These are phyloP conservation scores for Syncephalastrum racemosum DNA, from an alignment of 371 early-diverging fungal species.

Conservation along the genomic window DNA sequence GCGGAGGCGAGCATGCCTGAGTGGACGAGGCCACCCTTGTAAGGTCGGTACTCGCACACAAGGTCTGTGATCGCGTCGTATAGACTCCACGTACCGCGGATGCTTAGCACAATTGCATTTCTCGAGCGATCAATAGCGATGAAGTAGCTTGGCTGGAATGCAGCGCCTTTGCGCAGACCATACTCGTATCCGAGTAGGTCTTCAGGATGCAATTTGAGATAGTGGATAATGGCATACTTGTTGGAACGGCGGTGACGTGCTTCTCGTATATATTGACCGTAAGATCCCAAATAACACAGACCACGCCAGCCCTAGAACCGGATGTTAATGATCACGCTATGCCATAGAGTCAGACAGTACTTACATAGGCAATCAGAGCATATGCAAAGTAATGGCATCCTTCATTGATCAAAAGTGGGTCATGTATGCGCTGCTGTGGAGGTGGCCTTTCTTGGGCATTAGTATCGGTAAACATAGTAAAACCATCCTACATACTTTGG, in stretches of 20 bases:
- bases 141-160: conserved; percentile 83
- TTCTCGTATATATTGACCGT: conserved; percentile 47
- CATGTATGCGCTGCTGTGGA: conserved; percentile 31
- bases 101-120: conserved; percentile 71
- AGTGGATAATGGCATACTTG: conserved; percentile 66
- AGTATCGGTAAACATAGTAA: conserved; percentile 17
- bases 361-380: conserved; percentile 31
- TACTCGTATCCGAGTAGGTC: conserved; percentile 82
- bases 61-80: conserved; percentile 77
- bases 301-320: conserved; percentile 47
- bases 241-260: conserved; percentile 55
- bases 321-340: neutral
- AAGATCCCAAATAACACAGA: conserved; percentile 47
- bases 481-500: conserved; percentile 13
- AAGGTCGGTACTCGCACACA: conserved; percentile 79
- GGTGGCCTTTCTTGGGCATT: conserved; percentile 40
- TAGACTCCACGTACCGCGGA: conserved; percentile 84
- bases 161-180: conserved; percentile 60
- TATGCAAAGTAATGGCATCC: conserved; percentile 30
- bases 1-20: conserved; percentile 81
- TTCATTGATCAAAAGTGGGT: conserved; percentile 15
- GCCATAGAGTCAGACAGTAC: conserved; percentile 1
- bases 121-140: conserved; percentile 68
- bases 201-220: conserved; percentile 62
- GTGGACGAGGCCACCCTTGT: conserved; percentile 85